phyloP scores from a whole-genome alignment of 1,139 yeast genomes.

The Suhomyces panamericanus region DNA sequence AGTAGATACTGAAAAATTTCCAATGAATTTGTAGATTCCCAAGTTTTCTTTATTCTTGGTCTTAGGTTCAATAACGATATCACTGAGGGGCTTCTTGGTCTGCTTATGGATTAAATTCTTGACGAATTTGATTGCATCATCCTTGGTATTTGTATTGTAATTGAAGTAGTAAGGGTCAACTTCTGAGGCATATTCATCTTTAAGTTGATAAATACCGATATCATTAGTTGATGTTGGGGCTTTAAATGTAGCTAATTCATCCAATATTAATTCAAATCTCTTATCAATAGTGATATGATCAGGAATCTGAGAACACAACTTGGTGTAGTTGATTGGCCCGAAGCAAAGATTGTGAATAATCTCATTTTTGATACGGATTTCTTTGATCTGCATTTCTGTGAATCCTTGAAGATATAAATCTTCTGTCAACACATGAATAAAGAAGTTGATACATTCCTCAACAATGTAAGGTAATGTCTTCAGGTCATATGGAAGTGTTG shows the following conservation, averaged over 20 bases:
- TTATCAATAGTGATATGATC: constrained; percentile 75
- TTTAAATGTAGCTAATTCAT: constrained; percentile 57
- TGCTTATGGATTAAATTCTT: constrained; percentile 39
- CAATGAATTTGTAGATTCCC: constrained; percentile 37
- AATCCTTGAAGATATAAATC: constrained; percentile 57
- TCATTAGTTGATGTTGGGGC: constrained; percentile 68
- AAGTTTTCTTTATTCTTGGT: constrained; percentile 25
- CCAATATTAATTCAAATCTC: constrained; percentile 66
- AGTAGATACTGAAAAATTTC: constrained; percentile 50
- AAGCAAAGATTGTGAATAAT: constrained; percentile 79
- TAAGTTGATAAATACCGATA: constrained; percentile 67
- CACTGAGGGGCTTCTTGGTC: constrained; percentile 36
- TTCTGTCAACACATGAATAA: constrained; percentile 72
- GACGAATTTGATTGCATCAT: constrained; percentile 64
- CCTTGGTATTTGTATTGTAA: constrained; percentile 74
- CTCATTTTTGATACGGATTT: constrained; percentile 60
- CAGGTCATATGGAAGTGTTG: constrained; percentile 36
- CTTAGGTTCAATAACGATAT: constrained; percentile 54
- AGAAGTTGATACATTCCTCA: constrained; percentile 74
- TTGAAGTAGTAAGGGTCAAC: constrained; percentile 85
- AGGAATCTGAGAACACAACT: constrained; percentile 67
- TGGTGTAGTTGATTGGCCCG: constrained; percentile 70
- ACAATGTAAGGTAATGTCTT: constrained; percentile 58
- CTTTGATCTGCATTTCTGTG: constrained; percentile 51
- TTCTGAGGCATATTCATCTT: constrained; percentile 51